Evolutionary conservation across 345 rosid species (phyloP).

Genomic region (Litchi chinensis): DNA sequence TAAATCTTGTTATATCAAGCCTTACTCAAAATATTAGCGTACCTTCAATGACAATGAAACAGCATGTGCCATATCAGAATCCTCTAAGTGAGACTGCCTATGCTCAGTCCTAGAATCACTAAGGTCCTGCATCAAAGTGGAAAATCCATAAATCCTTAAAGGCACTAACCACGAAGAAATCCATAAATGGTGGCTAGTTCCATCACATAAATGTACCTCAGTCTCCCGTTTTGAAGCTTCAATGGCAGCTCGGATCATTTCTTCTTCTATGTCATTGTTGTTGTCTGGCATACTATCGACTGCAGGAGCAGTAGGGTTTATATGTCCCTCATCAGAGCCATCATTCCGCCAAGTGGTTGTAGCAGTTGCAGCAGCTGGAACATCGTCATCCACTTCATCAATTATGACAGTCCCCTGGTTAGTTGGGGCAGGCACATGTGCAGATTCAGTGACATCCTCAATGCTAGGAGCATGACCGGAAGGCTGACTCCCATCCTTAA

Average conservation of each 20-base stretch:
- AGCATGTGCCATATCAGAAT: conserved; percentile 67
- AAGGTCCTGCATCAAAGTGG: conserved; percentile 39
- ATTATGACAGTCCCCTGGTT: conserved; percentile 56
- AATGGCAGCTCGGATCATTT: conserved; percentile 96
- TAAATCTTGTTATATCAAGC: not conserved
- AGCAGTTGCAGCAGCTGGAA: conserved; percentile 36
- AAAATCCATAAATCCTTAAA: conserved; percentile 16
- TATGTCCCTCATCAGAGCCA: conserved; percentile 28
- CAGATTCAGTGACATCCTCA: conserved; percentile 78
- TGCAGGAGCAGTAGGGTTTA: conserved; percentile 46
- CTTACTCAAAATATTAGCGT: conserved; percentile 23
- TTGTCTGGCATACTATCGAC: conserved; percentile 52
- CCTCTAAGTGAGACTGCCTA: conserved; percentile 46
- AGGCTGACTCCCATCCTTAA: conserved; percentile 57
- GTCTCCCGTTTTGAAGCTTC: conserved; percentile 91
- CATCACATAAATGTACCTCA: conserved; percentile 41
- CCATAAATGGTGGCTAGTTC: not conserved
- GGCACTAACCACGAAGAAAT: conserved; percentile 4
- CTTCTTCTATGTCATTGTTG: conserved; percentile 90
- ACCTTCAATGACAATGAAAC: conserved; percentile 76
- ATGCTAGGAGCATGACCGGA: conserved; percentile 64
- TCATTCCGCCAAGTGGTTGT: conserved; percentile 28
- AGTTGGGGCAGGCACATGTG: conserved; percentile 45
- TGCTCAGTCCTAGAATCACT: conserved; percentile 42
- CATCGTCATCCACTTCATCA: conserved; percentile 63